Evolutionary conservation across 2,329 filamentous ascomycete genomes (phyloP).

Genomic region (Xylariales sp.): DNA sequence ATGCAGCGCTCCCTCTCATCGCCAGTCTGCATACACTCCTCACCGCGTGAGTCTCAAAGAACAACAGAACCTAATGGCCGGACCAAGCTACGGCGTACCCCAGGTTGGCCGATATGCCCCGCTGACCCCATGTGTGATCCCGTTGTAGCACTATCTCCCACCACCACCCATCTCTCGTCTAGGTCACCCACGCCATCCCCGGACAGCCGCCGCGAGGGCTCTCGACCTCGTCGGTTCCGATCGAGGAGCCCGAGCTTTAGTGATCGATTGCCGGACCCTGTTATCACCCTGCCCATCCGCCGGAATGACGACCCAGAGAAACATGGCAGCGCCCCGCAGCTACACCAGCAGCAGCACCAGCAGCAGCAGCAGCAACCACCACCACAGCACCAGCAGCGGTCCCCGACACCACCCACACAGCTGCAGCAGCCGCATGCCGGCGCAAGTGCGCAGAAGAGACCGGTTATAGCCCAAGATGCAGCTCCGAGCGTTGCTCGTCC

Average conservation of each 20-base stretch:
- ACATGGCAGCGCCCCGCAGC: too few species aligned
- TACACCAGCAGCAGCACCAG: too few species aligned
- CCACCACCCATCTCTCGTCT: slow-evolving; percentile 45
- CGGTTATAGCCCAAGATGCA: slow-evolving; percentile 42
- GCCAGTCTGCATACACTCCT: slow-evolving; percentile 53
- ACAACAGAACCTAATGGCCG: slow-evolving; percentile 6
- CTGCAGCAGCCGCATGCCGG: slow-evolving; percentile 30
- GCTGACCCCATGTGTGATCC: too few species aligned
- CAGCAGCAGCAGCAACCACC: too few species aligned
- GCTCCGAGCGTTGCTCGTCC: slow-evolving; percentile 19
- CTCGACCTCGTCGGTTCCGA: slow-evolving; percentile 45
- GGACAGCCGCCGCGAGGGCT: slow-evolving; percentile 45
- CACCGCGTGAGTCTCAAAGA: slow-evolving; percentile 59
- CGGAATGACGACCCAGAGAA: slow-evolving; percentile 37
- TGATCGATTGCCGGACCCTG: slow-evolving; percentile 39
- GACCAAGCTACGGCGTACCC: not conserved
- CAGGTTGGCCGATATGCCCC: slow-evolving; percentile 7
- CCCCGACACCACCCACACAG: slow-evolving; percentile 23
- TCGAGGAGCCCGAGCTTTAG: slow-evolving; percentile 45
- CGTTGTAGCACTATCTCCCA: slow-evolving; percentile 52
- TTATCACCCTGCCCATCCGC: slow-evolving; percentile 37
- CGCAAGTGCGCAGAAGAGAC: slow-evolving; percentile 38
- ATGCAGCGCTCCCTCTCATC: slow-evolving; percentile 61
- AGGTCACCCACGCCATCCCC: slow-evolving; percentile 52
- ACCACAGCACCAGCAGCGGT: too few species aligned